Evolutionary conservation across 768 basidiomycete genomes (phyloP).

Genomic region (Suillus fuscotomentosus): DNA sequence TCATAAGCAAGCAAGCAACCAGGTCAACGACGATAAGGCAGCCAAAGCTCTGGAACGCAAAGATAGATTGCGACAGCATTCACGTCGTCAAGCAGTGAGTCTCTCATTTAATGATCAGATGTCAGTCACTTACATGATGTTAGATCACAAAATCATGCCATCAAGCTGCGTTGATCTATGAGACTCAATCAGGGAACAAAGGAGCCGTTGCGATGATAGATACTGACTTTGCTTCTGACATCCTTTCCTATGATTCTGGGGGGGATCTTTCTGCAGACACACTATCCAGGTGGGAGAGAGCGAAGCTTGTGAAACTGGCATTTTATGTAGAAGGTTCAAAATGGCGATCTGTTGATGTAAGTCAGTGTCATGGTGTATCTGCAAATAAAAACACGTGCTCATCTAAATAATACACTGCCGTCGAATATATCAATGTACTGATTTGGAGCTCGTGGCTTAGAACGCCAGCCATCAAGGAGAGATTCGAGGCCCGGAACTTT

Average conservation of each 20-base stretch:
- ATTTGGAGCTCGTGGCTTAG: constrained; percentile 2
- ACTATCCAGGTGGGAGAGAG: neutral
- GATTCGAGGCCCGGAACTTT: constrained; percentile 25
- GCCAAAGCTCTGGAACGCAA: too few species aligned
- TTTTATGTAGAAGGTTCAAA: neutral
- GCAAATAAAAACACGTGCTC: neutral
- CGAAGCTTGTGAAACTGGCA: neutral
- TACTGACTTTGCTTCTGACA: neutral
- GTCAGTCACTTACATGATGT: neutral
- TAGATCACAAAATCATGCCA: neutral
- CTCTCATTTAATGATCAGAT: neutral
- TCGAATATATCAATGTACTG: constrained; percentile 26
- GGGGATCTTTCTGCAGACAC: neutral
- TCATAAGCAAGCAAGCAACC: too few species aligned
- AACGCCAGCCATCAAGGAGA: constrained; percentile 15
- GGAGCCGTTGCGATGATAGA: neutral
- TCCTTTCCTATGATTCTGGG: neutral
- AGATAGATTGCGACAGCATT: too few species aligned
- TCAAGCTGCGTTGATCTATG: neutral
- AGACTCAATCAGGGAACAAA: neutral
- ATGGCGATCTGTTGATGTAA: neutral
- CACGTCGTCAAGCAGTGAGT: neutral
- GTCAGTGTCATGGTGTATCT: neutral
- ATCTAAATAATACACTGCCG: constrained; percentile 17
- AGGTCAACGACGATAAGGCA: too few species aligned